These are phyloP conservation scores for Wallacemonas rigidus DNA, from an alignment of 208 protist species.

Conservation along the genomic window DNA sequence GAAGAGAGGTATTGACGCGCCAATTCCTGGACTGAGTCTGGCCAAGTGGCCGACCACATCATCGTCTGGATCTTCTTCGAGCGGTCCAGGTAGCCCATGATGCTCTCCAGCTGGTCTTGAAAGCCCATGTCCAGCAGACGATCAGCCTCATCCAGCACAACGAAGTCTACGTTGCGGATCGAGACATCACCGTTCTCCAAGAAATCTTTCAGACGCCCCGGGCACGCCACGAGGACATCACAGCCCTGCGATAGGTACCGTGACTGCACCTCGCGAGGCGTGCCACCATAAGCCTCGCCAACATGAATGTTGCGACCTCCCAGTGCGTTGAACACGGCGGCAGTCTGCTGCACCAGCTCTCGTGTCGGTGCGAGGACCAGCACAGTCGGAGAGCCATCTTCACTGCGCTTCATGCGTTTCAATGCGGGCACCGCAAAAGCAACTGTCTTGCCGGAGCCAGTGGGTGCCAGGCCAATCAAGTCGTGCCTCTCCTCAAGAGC, in stretches of 20 bases:
- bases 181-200: constrained; percentile 90
- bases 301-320: constrained; percentile 53
- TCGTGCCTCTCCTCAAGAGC: constrained; percentile 89
- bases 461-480: constrained; percentile 97
- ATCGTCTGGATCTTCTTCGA: constrained; percentile 90
- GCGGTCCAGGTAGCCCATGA: constrained; percentile 84
- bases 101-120: constrained; percentile 92
- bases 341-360: constrained; percentile 98
- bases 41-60: constrained; percentile 97
- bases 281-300: constrained; percentile 82
- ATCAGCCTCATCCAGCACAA: constrained; percentile 99
- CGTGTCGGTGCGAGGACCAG: constrained; percentile 98
- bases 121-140: constrained; percentile 95
- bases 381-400: constrained; percentile 72
- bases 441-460: constrained; percentile 98
- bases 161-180: constrained; percentile 89
- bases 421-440: constrained; percentile 97
- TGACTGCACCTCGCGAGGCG: constrained; percentile 64
- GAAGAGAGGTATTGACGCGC: constrained; percentile 85
- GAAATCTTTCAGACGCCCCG: constrained; percentile 97
- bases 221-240: constrained; percentile 97
- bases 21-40: constrained; percentile 77
- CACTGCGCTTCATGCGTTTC: constrained; percentile 46
- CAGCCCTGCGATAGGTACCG: constrained; percentile 69
- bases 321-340: constrained; percentile 92